Percentiles rank a stretch among this genome's conserved stretches.
Conservation (phyloP, 1,284 basidiomycete genomes). For the Amylostereum chailletii region DNA sequence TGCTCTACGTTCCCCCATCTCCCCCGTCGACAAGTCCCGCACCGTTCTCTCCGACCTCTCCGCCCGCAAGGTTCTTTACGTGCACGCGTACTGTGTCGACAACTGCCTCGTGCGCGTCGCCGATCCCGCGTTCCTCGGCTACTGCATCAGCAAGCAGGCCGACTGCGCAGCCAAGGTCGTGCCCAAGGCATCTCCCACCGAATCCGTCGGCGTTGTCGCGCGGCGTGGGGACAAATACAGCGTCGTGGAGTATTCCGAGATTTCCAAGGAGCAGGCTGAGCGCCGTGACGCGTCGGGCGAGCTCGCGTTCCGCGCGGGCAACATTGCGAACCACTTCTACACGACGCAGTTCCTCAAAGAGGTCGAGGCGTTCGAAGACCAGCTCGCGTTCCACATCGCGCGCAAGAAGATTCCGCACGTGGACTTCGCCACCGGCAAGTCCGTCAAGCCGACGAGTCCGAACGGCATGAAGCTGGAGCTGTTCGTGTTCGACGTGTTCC, state of each 20-base stretch:
- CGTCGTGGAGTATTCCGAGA: slow-evolving; percentile 98
- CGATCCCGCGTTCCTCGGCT: slow-evolving; percentile 95
- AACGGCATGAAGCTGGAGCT: slow-evolving; percentile 99
- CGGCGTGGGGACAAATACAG: slow-evolving; percentile 74
- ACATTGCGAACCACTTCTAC: slow-evolving; percentile 99
- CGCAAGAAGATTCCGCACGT: slow-evolving; percentile 94
- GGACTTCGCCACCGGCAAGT: slow-evolving; percentile 54
- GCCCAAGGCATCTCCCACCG: slow-evolving; percentile 78
- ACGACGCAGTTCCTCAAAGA: slow-evolving; percentile 79
- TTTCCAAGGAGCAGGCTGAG: slow-evolving; percentile 82
- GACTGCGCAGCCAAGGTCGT: slow-evolving; percentile 97
- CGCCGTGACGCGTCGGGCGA: slow-evolving; percentile 64
- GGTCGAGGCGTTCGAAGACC: slow-evolving; percentile 78
- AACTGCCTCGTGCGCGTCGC: slow-evolving; percentile 98
- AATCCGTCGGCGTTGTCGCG: slow-evolving; percentile 94
- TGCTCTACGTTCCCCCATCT: slow-evolving; percentile 77
- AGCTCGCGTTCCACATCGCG: slow-evolving; percentile 96
- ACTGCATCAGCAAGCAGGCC: slow-evolving; percentile 78
- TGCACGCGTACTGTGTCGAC: slow-evolving; percentile 97
- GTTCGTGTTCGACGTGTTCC: slow-evolving; percentile 99
- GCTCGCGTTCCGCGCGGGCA: slow-evolving; percentile 88
- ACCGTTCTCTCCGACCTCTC: slow-evolving; percentile 84
- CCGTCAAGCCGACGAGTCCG: slow-evolving; percentile 77
- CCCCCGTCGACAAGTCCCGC: slow-evolving; percentile 44
- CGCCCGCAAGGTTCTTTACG: slow-evolving; percentile 73